These are phyloP conservation scores for Hordeum pubiflorum DNA, from an alignment of 202 grass and related monocot species.

Conservation along the genomic window DNA sequence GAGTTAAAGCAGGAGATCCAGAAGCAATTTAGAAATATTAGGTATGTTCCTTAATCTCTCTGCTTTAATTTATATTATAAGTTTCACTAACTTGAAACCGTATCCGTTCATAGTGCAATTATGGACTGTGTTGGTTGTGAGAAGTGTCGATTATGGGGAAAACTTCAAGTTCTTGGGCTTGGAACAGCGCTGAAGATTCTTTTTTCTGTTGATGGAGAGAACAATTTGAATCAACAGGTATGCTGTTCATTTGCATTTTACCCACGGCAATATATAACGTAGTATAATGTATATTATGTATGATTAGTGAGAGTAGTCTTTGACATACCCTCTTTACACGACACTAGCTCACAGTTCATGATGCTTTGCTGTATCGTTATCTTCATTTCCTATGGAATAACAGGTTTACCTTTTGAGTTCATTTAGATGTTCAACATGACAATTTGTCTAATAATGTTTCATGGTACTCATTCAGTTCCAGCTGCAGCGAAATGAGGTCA, in stretches of 20 bases:
- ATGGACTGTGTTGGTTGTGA: slow-evolving; percentile 96
- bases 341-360: background rate
- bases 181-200: slow-evolving; percentile 94
- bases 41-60: slow-evolving; percentile 38
- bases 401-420: background rate
- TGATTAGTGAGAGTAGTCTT: background rate
- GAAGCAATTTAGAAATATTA: slow-evolving; percentile 96
- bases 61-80: background rate
- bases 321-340: background rate
- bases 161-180: slow-evolving; percentile 95
- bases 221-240: slow-evolving; percentile 59
- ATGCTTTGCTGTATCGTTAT: background rate
- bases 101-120: slow-evolving; percentile 54
- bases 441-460: slow-evolving; percentile 27
- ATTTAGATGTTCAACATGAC: background rate
- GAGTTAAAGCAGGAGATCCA: slow-evolving; percentile 71
- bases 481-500: slow-evolving; percentile 96
- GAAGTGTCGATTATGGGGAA: slow-evolving; percentile 96
- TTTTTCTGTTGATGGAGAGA: slow-evolving; percentile 55
- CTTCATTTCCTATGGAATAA: background rate
- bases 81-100: background rate
- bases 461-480: slow-evolving; percentile 54
- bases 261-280: background rate
- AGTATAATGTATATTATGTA: background rate
- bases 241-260: slow-evolving; percentile 20